Base-by-base conservation (phyloP, 176 grass and related monocot genomes). In the Cocos nucifera region DNA sequence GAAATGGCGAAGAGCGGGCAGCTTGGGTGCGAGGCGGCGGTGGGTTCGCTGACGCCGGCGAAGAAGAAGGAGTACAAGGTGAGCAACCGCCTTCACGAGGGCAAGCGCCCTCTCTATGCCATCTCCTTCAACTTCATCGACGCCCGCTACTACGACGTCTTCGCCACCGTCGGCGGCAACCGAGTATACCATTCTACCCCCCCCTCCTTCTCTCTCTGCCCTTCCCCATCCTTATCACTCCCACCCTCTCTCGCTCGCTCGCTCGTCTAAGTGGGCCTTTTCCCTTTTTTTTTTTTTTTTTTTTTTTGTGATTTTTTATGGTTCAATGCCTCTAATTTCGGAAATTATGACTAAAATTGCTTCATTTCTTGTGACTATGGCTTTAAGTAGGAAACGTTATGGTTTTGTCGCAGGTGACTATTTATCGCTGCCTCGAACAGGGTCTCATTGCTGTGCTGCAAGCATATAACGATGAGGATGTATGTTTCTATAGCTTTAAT, bases 41-140 rank as follows among this genome's bases (percentile, higher is more conserved):
- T 71, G 50, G 92, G 92, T 5, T 85, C 78, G 29, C 65, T 88
- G 14, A 77, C 60, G 51, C 55, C 92, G 59, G 76, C 66, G 53
- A 78, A 69, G 59, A 85, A 80, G 65, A 58, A 81, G 17, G 87
- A 88, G 53, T 97, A 97, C 58, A 86, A 84, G 76, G 63, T 81
- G 14, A 80, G 69, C 67, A 87, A 86, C 63, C 86, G 73, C 74
- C 71, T 85, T 58, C 69, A 61, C 19, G 84, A 91, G 77, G 92
- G 92, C 30, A 97, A 88, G 73, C 65, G 73, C 51, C 87, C 87
- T 30, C 76, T 91, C 63, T 97, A 97, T 53, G 87, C 84, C 67
- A 91, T 97, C 62, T 81, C 78, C 48, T 97, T 97, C 73, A 97
- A 97, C 68, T 97, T 97, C 84, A 54, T 91, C 56, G 87, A 91